phyloP scores from a whole-genome alignment of 768 basidiomycete species.

The Epithele typhae region DNA sequence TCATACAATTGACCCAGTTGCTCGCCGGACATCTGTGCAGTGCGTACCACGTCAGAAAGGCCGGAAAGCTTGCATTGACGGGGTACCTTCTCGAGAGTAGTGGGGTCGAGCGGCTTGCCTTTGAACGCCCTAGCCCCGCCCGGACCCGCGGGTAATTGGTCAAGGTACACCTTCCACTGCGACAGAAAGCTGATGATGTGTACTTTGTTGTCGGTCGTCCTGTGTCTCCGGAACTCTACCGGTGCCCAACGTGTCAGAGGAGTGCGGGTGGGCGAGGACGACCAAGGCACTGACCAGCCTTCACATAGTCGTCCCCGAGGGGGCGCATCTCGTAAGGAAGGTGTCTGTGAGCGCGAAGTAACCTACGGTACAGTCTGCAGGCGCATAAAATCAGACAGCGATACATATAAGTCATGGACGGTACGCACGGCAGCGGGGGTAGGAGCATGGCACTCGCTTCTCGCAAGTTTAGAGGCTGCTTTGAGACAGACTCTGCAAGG shows the following conservation, averaged over 20 bases:
- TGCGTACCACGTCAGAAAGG: neutral
- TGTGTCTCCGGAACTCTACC: conserved; percentile 87
- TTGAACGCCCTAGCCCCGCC: conserved; percentile 40
- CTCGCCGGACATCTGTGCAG: conserved; percentile 73
- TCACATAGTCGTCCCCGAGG: conserved; percentile 83
- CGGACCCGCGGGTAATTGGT: conserved; percentile 51
- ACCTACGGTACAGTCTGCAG: conserved; percentile 69
- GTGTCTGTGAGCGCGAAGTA: conserved; percentile 73
- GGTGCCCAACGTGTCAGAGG: neutral
- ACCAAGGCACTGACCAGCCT: conserved; percentile 49
- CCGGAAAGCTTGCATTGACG: neutral
- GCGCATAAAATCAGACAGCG: neutral
- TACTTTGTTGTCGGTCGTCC: conserved; percentile 72
- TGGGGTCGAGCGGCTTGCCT: conserved; percentile 67
- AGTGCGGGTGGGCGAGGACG: neutral
- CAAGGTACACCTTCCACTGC: conserved; percentile 94
- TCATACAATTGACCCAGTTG: conserved; percentile 94
- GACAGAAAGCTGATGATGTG: conserved; percentile 94
- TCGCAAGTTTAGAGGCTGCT: conserved; percentile 52
- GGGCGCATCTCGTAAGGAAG: conserved; percentile 78
- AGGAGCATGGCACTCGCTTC: conserved; percentile 67
- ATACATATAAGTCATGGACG: neutral
- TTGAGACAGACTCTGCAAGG: conserved; percentile 54
- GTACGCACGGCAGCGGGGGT: conserved; percentile 77
- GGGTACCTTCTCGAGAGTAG: conserved; percentile 69